Percentiles rank a stretch among this genome's conserved stretches.
phyloP scores from a whole-genome alignment of 2,329 filamentous ascomycete species.

The Scedosporium dehoogii region DNA sequence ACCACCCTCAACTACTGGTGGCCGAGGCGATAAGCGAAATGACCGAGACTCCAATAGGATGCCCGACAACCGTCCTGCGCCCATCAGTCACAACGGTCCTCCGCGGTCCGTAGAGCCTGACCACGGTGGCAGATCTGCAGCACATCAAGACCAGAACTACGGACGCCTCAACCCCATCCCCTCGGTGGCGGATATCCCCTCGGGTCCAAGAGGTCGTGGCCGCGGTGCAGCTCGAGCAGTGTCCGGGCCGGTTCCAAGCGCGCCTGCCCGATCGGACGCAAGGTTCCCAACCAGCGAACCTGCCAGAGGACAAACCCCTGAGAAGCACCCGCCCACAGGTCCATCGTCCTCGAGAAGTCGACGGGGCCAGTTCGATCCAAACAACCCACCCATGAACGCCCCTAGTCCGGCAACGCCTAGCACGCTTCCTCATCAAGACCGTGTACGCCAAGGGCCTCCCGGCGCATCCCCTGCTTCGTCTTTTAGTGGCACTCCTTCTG shows the following conservation, averaged over 20 bases:
- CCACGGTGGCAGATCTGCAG: constrained; percentile 29
- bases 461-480: constrained; percentile 4
- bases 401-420: constrained; percentile 8
- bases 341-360: constrained; percentile 36
- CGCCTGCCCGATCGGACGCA: constrained; percentile 30
- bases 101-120: constrained; percentile 33
- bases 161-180: constrained; percentile 48
- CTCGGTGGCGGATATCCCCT: constrained; percentile 35
- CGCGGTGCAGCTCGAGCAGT: constrained; percentile 29
- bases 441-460: constrained; percentile 1
- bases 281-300: constrained; percentile 30
- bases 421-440: constrained; percentile 9
- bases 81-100: constrained; percentile 7
- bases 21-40: constrained; percentile 23
- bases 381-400: not conserved
- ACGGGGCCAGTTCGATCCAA: constrained; percentile 14
- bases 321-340: constrained; percentile 42
- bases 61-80: not conserved
- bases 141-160: constrained; percentile 51
- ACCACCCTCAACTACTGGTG: constrained; percentile 18
- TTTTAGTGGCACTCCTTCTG: constrained; percentile 1
- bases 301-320: constrained; percentile 33
- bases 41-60: constrained; percentile 29
- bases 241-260: constrained; percentile 22
- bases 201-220: constrained; percentile 45